Conservation (phyloP, 2,329 filamentous ascomycete species). For the Tolypocladium ovalisporum region DNA sequence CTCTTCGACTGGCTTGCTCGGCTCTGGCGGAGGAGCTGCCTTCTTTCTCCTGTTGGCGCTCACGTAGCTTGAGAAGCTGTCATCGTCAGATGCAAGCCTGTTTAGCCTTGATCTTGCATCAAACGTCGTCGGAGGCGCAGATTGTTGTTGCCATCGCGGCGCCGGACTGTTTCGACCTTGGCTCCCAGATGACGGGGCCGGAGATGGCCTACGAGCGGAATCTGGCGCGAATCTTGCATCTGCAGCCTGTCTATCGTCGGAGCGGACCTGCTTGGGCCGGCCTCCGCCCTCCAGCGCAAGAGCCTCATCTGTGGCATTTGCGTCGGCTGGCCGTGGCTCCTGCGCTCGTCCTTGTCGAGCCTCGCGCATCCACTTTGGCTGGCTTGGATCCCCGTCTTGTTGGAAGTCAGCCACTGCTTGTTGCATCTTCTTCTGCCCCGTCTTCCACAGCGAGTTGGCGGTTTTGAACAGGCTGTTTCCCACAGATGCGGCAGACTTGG, state of each 20-base stretch:
- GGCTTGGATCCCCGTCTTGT: slow-evolving; percentile 57
- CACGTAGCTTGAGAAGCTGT: slow-evolving; percentile 65
- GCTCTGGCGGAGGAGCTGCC: slow-evolving; percentile 37
- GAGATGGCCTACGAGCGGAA: slow-evolving; percentile 37
- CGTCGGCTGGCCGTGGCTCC: slow-evolving; percentile 14
- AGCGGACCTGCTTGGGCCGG: slow-evolving; percentile 34
- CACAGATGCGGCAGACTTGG: slow-evolving; percentile 72
- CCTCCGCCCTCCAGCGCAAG: slow-evolving; percentile 64
- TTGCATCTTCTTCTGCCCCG: slow-evolving; percentile 82
- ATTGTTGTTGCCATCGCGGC: slow-evolving; percentile 50
- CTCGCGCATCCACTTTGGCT: slow-evolving; percentile 94
- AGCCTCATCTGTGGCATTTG: slow-evolving; percentile 57
- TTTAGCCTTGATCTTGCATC: slow-evolving; percentile 47
- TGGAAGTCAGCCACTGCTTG: slow-evolving; percentile 84
- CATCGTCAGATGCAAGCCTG: slow-evolving; percentile 70
- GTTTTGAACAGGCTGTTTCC: slow-evolving; percentile 83
- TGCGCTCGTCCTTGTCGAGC: slow-evolving; percentile 36
- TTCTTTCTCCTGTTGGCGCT: slow-evolving; percentile 77
- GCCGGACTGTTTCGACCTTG: slow-evolving; percentile 33
- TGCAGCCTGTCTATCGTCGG: slow-evolving; percentile 15
- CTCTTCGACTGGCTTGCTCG: slow-evolving; percentile 29
- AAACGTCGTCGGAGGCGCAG: slow-evolving; percentile 22
- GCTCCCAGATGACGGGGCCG: slow-evolving; percentile 31
- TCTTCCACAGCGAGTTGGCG: slow-evolving; percentile 91
- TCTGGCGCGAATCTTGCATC: slow-evolving; percentile 16